Evolutionary conservation across 208 protist species (phyloP).

Genomic region (Histomonas meleagridis): DNA sequence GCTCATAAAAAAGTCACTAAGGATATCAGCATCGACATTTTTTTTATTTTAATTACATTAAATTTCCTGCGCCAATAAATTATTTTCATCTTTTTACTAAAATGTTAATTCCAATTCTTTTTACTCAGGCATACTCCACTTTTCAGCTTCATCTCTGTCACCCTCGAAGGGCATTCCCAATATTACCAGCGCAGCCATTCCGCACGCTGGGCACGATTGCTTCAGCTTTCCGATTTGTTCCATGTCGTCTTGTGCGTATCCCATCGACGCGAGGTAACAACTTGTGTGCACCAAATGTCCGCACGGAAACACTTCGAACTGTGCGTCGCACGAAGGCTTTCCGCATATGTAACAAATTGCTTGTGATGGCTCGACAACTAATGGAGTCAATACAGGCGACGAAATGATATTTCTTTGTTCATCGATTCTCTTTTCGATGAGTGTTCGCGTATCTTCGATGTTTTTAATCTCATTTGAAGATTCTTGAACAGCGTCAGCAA

Average conservation of each 20-base stretch:
- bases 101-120: too few species aligned
- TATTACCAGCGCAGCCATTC: neutral
- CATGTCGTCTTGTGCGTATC: too few species aligned
- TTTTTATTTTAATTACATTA: too few species aligned
- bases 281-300: neutral
- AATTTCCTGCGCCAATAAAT: too few species aligned
- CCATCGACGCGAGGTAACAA: too few species aligned
- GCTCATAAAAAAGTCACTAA: too few species aligned
- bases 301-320: neutral
- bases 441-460: neutral
- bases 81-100: too few species aligned
- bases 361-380: neutral
- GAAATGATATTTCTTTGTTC: neutral
- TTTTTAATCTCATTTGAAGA: neutral
- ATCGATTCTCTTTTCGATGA: neutral
- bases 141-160: neutral
- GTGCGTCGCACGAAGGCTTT: neutral
- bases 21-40: too few species aligned
- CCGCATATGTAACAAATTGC: neutral
- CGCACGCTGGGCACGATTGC: neutral
- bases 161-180: neutral
- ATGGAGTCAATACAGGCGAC: neutral
- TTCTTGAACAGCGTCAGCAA: neutral
- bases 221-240: too few species aligned
- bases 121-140: too few species aligned